Evolutionary conservation across 1,284 basidiomycete species (phyloP).

Genomic region (Cryptococcus sp.): DNA sequence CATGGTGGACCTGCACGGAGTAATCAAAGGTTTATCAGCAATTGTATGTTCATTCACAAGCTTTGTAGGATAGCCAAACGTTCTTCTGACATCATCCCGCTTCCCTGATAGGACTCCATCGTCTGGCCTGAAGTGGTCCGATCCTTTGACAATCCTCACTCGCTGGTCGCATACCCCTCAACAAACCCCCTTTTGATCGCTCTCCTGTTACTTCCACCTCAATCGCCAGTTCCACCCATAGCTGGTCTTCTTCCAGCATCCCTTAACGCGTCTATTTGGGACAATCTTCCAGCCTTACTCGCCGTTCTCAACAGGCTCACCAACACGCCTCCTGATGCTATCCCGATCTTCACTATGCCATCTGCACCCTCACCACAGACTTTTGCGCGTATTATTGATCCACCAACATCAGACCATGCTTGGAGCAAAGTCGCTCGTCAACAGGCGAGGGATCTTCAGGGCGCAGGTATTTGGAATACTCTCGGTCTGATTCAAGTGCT

Average conservation of each 20-base stretch:
- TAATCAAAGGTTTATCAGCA: slow-evolving; percentile 68
- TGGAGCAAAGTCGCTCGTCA: slow-evolving; percentile 58
- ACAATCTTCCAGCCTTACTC: slow-evolving; percentile 80
- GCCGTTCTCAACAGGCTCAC: slow-evolving; percentile 84
- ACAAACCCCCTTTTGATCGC: slow-evolving; percentile 49
- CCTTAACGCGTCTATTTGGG: slow-evolving; percentile 65
- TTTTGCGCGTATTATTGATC: slow-evolving; percentile 74
- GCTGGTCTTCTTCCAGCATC: slow-evolving; percentile 51
- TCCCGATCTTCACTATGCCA: slow-evolving; percentile 84
- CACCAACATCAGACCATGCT: slow-evolving; percentile 63
- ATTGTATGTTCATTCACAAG: slow-evolving; percentile 59
- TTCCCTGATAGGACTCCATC: slow-evolving; percentile 61
- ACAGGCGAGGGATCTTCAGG: slow-evolving; percentile 71
- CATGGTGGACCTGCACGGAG: slow-evolving; percentile 44
- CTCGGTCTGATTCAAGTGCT: slow-evolving; percentile 89
- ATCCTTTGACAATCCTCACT: slow-evolving; percentile 46
- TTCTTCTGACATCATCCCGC: background rate
- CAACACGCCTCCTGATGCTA: slow-evolving; percentile 81
- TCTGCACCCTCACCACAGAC: slow-evolving; percentile 74
- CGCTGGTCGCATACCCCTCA: slow-evolving; percentile 45
- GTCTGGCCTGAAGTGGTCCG: slow-evolving; percentile 70
- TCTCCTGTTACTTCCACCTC: slow-evolving; percentile 53
- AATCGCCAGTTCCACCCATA: slow-evolving; percentile 51
- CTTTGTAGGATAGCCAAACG: slow-evolving; percentile 1
- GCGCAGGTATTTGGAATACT: slow-evolving; percentile 85